phyloP scores from a whole-genome alignment of 768 basidiomycete species.

The Pleurotus eryngii region DNA sequence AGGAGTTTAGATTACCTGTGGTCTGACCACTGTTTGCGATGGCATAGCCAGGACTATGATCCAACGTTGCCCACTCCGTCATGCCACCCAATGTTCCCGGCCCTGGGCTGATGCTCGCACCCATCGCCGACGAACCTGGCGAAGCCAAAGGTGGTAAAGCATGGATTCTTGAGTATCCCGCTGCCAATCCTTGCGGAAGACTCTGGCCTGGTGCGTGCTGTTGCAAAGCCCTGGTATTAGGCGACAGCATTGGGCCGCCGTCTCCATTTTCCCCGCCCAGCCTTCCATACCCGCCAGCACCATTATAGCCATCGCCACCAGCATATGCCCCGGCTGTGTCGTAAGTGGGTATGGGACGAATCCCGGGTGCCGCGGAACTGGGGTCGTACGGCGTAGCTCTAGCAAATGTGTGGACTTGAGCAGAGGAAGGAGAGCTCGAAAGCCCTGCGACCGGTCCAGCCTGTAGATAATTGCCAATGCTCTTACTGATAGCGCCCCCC shows the following conservation, averaged over 20 bases:
- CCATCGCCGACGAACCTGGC: constrained; percentile 21
- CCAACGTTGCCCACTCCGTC: constrained; percentile 14
- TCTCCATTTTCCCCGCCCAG: background rate
- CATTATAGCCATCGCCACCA: background rate
- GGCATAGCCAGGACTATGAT: background rate
- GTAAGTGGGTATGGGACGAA: constrained; percentile 13
- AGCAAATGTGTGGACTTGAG: constrained; percentile 37
- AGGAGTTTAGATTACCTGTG: background rate
- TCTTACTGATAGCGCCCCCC: constrained; percentile 14
- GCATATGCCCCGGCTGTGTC: background rate
- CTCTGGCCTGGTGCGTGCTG: constrained; percentile 88
- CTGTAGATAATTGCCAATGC: constrained; percentile 28
- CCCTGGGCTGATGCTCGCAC: constrained; percentile 15
- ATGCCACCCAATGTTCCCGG: constrained; percentile 14
- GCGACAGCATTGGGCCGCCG: constrained; percentile 36
- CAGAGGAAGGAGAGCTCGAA: constrained; percentile 28
- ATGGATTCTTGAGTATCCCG: constrained; percentile 88
- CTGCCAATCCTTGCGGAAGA: constrained; percentile 88
- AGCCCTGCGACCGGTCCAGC: constrained; percentile 18
- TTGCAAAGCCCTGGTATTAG: constrained; percentile 76
- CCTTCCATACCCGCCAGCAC: background rate
- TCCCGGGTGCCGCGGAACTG: constrained; percentile 37
- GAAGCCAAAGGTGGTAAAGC: constrained; percentile 48
- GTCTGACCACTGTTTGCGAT: background rate
- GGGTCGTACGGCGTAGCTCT: constrained; percentile 39